Evolutionary conservation across 768 basidiomycete species (phyloP), one percentile per base, ranked within the genome.

Genomic region (Naganishia kalamii): DNA sequence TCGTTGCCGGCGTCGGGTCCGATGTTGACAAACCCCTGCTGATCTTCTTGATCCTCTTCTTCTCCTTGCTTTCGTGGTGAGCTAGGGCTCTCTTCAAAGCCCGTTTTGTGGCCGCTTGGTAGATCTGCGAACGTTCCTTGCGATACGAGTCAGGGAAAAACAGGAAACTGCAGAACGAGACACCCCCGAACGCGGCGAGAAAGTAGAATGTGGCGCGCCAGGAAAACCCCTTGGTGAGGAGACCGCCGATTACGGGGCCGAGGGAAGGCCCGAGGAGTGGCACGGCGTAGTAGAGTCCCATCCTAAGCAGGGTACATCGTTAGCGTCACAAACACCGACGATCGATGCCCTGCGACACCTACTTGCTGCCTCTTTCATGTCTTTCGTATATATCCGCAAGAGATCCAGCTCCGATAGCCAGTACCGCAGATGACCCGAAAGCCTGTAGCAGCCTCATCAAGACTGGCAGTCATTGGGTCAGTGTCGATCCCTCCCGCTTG

Each of bases 161-260:
- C 35, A 87, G 62, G 75, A 90, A 89, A 21, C 81, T 77, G 41
- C 85, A 47, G 57, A 84, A 80, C 57, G 82, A 83, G 35, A 81
- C 30, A 1, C 84, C 85, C 10, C 83, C 83, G 62, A 87, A 81
- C 33, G 86, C 85, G 0, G 83, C 80, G 25, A 92, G 82, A 75
- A 92, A 90, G 84, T 88, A 93, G 75, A 93, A 90, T 0, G 85
- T 84, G 8, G 86, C 84, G 40, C 88, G 83, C 92, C 92, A 94
- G 59, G 81, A 82, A 75, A 86, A 86, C 0, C 80, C 82, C 60
- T 85, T 81, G 0, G 74, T 70, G 8, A 70, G 51, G 33, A 70
- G 68, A 43, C 71, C 71, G 13, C 73, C 71, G 30, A 74, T 71
- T 0, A 77, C 43, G 10, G 72, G 71, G 0, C 74, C 75, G 4